Conservation (phyloP, 768 basidiomycete genomes). For the Chalciporus piperatus region DNA sequence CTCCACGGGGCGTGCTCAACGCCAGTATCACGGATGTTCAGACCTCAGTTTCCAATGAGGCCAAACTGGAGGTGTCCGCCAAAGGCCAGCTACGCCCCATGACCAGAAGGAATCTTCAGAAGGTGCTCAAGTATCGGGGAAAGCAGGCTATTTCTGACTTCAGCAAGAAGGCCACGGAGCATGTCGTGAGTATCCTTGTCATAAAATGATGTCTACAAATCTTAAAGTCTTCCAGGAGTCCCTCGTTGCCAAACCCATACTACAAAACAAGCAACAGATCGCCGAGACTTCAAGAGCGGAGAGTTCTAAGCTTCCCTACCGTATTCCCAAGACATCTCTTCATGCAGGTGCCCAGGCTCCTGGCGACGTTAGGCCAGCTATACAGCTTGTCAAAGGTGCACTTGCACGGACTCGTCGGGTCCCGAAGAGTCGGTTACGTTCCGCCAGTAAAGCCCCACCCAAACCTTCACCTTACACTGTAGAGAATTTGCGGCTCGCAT, state of each 20-base stretch:
- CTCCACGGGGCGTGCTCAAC: slow-evolving; percentile 48
- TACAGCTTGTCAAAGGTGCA: slow-evolving; percentile 54
- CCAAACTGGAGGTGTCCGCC: slow-evolving; percentile 35
- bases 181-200: slow-evolving; percentile 53
- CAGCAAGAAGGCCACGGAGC: slow-evolving; percentile 53
- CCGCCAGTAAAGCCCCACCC: slow-evolving; percentile 3
- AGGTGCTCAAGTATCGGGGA: slow-evolving; percentile 61
- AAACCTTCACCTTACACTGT: slow-evolving; percentile 18
- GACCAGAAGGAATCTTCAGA: slow-evolving; percentile 76
- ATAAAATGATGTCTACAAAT: background rate
- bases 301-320: slow-evolving; percentile 19
- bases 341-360: slow-evolving; percentile 57
- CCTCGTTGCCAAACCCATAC: slow-evolving; percentile 63
- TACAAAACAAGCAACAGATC: slow-evolving; percentile 41
- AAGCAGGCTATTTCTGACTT: slow-evolving; percentile 46
- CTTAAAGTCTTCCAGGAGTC: slow-evolving; percentile 48
- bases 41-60: slow-evolving; percentile 50
- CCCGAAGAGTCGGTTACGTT: slow-evolving; percentile 20
- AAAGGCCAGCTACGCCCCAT: slow-evolving; percentile 51
- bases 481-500: slow-evolving; percentile 19
- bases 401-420: slow-evolving; percentile 36
- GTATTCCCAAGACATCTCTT: slow-evolving; percentile 20
- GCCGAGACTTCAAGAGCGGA: slow-evolving; percentile 34
- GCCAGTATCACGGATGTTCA: slow-evolving; percentile 45
- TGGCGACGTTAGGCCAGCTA: slow-evolving; percentile 54